Evolutionary conservation across 2,329 filamentous ascomycete genomes (phyloP), one percentile per base, ranked within the genome.

Genomic region (Cladosporium sp.): DNA sequence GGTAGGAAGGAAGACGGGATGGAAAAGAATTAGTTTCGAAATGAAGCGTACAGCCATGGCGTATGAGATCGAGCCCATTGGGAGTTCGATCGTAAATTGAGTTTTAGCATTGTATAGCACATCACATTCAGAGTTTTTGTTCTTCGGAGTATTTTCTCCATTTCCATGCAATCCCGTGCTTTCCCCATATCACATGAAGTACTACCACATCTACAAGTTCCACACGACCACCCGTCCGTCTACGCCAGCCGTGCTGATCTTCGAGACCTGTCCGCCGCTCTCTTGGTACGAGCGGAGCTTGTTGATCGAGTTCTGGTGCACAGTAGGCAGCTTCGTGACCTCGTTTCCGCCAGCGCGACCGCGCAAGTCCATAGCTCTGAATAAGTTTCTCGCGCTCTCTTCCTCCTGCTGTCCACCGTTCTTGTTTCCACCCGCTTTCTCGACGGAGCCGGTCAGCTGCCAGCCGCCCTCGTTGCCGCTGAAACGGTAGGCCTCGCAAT

Each of bases 301-400:
- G 70, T 85, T 91, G 71, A 99, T 90, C 25, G 92, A 96, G 77
- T 99, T 99, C 74, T 99, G 94, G 76, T 99, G 94, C 49, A 94
- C 86, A 11, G 94, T 97, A 78, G 91, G 94, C 67, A 99, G 82
- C 78, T 96, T 90, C 3, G 92, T 97, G 73, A 97, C 92, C 69
- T 96, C 92, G 72, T 90, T 90, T n/a, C 63, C 64, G 30, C 66
- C 64, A 58, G 82, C 80, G 77, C 96, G 96, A 63, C 94, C 94
- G 82, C 94, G 96, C 65, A 99, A 82, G 75, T 99, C 94, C 94
- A 99, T 97, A 79, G 97, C 92, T 69, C 87, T 86, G 79, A 99
- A 99, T 91, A 97, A 96, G 76, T 97, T 96, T 73, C 97, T 80
- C 22, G 94, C 94, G 64, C 89, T 94, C 74, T 97, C 94, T 76